Evolutionary conservation across 148 eudicot genomes (phyloP), one percentile per base, ranked within the genome.

Genomic region (Talinum fruticosum): DNA sequence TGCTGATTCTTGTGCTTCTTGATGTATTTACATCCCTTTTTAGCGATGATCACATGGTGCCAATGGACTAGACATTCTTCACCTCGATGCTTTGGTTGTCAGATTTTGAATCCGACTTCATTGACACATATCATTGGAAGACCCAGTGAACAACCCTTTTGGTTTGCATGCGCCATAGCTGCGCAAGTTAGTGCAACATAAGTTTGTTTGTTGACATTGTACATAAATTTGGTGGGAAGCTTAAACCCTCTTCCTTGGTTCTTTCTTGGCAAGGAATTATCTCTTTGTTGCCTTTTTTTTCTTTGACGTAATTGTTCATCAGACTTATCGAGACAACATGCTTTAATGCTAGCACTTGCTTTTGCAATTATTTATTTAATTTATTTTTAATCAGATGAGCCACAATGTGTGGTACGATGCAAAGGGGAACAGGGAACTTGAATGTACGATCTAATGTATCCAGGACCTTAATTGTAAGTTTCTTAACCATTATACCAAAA

Each of bases 1-100:
- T 62, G 59, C 76, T 10, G 47, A 57, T 71, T 76, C 28, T 76
- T 71, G 19, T 10, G 47, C 57, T 71, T 76, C 28, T 76, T 71
- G 19, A 7, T 62, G 66, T 34, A 49, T 13, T 34, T 29, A 34
- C 28, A 5, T 41, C 32, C 21, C 6, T 7, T 41, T 53, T n/a
- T n/a, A n/a, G n/a, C 64, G n/a, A 67, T 36, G 16, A 66, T 69
- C 35, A 36, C 37, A 66, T n/a, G 32, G 24, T 18, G 72, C 57
- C 24, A 10, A 32, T 12, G 65, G 30, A 68, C 33, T 79, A 32
- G 5, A 32, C 41, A 45, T 4, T 51, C 28, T 30, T 34, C 33
- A 12, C 57, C 12, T 67, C 49, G 65, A 51, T 77, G 29, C 21
- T 68, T 76, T 66, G 6, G 45, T 34, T 21, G n/a, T 35, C 15